Evolutionary conservation across 441 rosid genomes (phyloP).

Genomic region (Sinapis alba): DNA sequence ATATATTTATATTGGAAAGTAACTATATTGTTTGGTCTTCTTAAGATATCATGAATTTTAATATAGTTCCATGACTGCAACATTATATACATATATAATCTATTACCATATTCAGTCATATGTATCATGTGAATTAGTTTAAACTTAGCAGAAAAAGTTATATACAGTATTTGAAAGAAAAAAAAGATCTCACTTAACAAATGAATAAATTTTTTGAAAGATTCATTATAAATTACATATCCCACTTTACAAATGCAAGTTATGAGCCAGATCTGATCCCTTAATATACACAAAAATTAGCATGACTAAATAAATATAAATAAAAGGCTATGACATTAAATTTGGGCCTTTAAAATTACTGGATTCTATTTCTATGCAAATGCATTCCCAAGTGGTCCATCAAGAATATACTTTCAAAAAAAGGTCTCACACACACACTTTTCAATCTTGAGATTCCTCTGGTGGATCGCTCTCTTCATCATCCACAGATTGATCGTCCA

Average conservation of each 20-base stretch:
- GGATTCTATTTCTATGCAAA: neutral
- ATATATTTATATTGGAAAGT: neutral
- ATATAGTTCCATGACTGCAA: neutral
- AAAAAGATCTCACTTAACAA: neutral
- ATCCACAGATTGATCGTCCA: constrained; percentile 23
- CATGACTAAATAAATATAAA: neutral
- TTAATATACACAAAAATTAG: neutral
- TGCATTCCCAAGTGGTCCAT: neutral
- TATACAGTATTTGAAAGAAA: neutral
- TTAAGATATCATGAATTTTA: neutral
- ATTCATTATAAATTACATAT: neutral
- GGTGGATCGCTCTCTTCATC: constrained; percentile 21
- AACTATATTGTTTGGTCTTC: neutral
- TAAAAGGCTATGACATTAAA: neutral
- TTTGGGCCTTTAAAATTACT: neutral
- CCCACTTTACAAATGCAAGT: neutral
- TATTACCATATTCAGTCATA: neutral
- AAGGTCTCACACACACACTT: neutral
- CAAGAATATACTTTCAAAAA: neutral
- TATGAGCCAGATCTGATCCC: neutral
- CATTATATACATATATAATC: neutral
- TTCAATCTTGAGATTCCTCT: constrained; percentile 26
- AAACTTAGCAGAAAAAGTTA: neutral
- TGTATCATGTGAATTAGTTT: neutral
- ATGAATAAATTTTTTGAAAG: neutral